A percentile compares a stretch with the other conserved stretches of the same genome.
Conservation (phyloP, 2,329 filamentous ascomycete genomes). For the Dactylellina parvicollis region DNA sequence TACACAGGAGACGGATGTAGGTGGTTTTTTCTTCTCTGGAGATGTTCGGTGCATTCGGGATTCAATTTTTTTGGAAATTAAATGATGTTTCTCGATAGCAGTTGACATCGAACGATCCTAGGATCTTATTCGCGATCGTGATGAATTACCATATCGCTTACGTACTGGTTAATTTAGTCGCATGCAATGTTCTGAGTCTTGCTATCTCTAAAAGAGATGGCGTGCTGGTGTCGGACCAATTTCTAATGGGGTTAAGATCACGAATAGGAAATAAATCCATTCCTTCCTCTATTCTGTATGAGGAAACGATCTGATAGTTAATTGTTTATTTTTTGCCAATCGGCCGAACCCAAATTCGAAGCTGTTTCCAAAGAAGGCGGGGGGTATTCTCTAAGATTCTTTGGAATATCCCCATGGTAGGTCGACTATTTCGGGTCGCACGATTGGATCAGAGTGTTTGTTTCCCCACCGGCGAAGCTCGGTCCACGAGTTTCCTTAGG, state of each 20-base stretch:
- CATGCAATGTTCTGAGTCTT: too few relatives aligned
- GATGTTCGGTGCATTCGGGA: constrained; percentile 18
- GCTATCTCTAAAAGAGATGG: too few relatives aligned
- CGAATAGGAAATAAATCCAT: neutral
- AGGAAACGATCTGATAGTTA: constrained; percentile 6
- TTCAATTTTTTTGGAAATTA: neutral
- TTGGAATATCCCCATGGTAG: neutral
- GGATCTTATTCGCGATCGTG: too few relatives aligned
- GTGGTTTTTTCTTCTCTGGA: neutral
- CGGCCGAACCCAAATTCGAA: neutral
- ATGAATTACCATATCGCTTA: too few relatives aligned
- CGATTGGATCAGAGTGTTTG: neutral
- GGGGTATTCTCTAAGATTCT: neutral
- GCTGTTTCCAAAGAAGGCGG: constrained; percentile 6
- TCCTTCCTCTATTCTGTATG: neutral
- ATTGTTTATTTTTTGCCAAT: neutral
- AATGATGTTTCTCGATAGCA: too few relatives aligned
- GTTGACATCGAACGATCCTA: too few relatives aligned
- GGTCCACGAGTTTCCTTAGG: neutral
- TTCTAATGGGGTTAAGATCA: constrained; percentile 2
- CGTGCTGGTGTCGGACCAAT: too few relatives aligned
- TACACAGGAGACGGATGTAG: constrained; percentile 34
- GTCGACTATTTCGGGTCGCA: constrained; percentile 12
- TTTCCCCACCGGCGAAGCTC: constrained; percentile 6
- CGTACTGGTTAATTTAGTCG: too few relatives aligned